These are phyloP conservation scores for Manihot esculenta DNA, from an alignment of 441 rosid species.

Conservation along the genomic window DNA sequence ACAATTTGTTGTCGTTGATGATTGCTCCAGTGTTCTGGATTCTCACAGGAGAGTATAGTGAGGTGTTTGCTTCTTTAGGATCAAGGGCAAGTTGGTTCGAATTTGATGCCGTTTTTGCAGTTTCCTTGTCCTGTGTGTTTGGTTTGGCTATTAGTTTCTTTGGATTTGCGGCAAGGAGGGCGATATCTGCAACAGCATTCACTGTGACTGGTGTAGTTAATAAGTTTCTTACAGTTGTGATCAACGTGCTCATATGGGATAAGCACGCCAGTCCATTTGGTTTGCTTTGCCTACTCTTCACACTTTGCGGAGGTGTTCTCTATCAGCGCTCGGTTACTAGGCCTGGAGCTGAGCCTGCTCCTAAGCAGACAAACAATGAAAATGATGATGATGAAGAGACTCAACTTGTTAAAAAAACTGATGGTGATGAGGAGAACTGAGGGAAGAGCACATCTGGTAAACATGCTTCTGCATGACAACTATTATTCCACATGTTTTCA, in stretches of 20 bases:
- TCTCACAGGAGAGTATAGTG: conserved; percentile 65
- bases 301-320: conserved; percentile 73
- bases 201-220: conserved; percentile 96
- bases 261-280: conserved; percentile 91
- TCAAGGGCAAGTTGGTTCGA: conserved; percentile 54
- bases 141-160: conserved; percentile 93
- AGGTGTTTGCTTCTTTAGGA: conserved; percentile 57
- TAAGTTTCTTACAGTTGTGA: conserved; percentile 87
- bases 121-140: conserved; percentile 81
- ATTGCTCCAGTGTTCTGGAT: conserved; percentile 86
- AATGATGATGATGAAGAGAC: conserved; percentile 34
- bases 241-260: conserved; percentile 91
- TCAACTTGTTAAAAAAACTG: conserved; percentile 22
- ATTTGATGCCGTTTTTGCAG: conserved; percentile 54
- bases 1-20: conserved; percentile 76
- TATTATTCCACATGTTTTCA: conserved; percentile 19
- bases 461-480: conserved; percentile 43
- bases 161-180: conserved; percentile 91
- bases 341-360: conserved; percentile 32
- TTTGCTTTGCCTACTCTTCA: conserved; percentile 72
- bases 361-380: conserved; percentile 37
- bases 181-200: conserved; percentile 88
- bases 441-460: conserved; percentile 38
- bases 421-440: conserved; percentile 35
- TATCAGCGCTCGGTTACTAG: conserved; percentile 86